Conservation (phyloP, 2,329 filamentous ascomycete genomes). For the Aspergillus quadrilineatus region DNA sequence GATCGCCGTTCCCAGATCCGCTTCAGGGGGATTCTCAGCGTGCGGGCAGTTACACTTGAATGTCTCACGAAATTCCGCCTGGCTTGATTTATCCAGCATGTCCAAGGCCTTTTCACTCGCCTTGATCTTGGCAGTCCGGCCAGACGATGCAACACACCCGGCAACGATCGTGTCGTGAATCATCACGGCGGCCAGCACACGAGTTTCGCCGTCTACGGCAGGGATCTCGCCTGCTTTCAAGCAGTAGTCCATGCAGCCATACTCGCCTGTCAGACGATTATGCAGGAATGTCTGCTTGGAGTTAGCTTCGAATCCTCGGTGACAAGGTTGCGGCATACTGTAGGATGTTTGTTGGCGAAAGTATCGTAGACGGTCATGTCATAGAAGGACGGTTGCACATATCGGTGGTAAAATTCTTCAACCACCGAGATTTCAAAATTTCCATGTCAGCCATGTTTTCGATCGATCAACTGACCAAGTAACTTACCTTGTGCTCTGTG, state of each 20-base stretch:
- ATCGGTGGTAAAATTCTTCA: constrained; percentile 70
- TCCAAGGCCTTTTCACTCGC: constrained; percentile 44
- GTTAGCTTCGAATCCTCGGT: constrained; percentile 3
- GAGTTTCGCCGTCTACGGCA: constrained; percentile 45
- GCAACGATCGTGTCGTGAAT: constrained; percentile 71
- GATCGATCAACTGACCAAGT: background rate
- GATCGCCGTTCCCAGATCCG: constrained; percentile 32
- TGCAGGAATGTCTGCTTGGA: constrained; percentile 60
- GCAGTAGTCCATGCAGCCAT: constrained; percentile 63
- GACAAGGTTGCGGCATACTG: constrained; percentile 40
- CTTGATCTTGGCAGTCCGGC: constrained; percentile 69
- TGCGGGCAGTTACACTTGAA: constrained; percentile 64
- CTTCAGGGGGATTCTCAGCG: constrained; percentile 8
- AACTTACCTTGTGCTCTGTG: constrained; percentile 78
- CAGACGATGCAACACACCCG: constrained; percentile 60
- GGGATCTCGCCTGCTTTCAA: constrained; percentile 49
- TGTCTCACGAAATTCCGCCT: constrained; percentile 58
- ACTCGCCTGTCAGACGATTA: constrained; percentile 61
- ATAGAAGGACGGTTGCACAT: constrained; percentile 74
- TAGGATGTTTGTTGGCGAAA: constrained; percentile 83
- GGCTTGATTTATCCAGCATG: constrained; percentile 50
- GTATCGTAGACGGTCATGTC: constrained; percentile 86
- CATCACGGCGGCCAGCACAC: constrained; percentile 69
- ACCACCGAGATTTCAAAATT: constrained; percentile 73
- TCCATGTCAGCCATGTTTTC: constrained; percentile 5